phyloP scores from a whole-genome alignment of 495 filamentous ascomycete genomes.

The Xylaria palmicola region DNA sequence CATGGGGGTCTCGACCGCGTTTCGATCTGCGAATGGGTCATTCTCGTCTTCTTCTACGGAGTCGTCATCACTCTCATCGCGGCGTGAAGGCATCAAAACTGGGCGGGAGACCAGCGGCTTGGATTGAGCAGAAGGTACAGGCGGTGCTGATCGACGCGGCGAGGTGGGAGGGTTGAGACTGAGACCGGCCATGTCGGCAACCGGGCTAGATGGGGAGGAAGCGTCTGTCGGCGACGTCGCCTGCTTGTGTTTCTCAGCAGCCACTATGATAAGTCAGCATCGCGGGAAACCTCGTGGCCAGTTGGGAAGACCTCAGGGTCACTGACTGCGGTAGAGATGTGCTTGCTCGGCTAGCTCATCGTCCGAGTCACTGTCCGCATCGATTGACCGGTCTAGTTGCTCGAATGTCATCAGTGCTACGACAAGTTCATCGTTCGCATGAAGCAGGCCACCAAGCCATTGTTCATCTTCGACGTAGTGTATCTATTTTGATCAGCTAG shows the following conservation, averaged over 20 bases:
- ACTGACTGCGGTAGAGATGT: conserved; percentile 52
- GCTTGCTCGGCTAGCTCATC: conserved; percentile 58
- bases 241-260: conserved; percentile 49
- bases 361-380: conserved; percentile 95
- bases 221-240: conserved; percentile 38
- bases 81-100: conserved; percentile 17
- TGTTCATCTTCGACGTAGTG: conserved; percentile 81
- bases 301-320: not conserved
- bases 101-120: conserved; percentile 38
- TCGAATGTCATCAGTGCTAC: conserved; percentile 93
- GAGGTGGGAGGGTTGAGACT: conserved; percentile 36
- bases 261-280: conserved; percentile 41
- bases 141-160: conserved; percentile 40
- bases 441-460: conserved; percentile 75
- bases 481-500: conserved; percentile 48
- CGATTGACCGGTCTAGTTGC: conserved; percentile 89
- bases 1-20: conserved; percentile 64
- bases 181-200: conserved; percentile 38
- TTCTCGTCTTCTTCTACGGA: conserved; percentile 65
- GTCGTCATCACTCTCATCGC: conserved; percentile 40
- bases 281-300: not conserved
- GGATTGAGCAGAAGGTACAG: conserved; percentile 38
- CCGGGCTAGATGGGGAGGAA: conserved; percentile 24
- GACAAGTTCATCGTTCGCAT: conserved; percentile 83
- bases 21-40: conserved; percentile 76